Conservation (phyloP, 768 basidiomycete genomes). For the Mycena capillaripes region DNA sequence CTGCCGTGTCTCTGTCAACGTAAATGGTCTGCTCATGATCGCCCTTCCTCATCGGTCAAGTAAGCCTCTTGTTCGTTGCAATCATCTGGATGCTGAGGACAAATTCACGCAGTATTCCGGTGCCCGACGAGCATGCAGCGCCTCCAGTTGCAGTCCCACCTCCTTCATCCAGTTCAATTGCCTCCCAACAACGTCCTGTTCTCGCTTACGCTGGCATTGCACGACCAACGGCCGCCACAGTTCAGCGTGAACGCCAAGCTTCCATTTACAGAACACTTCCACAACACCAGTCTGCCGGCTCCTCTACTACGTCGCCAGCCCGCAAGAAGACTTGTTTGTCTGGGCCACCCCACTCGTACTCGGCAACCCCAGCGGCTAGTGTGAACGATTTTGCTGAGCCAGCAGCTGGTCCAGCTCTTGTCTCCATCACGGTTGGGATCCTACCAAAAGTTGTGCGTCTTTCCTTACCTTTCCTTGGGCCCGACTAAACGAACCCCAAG, state of each 20-base stretch:
- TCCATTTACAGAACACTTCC: neutral
- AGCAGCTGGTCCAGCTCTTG: neutral
- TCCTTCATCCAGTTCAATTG: neutral
- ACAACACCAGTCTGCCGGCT: neutral
- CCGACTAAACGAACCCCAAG: neutral
- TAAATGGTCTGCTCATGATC: neutral
- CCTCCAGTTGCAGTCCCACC: no score
- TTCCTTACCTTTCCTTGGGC: neutral
- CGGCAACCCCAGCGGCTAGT: neutral
- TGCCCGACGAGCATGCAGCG: neutral
- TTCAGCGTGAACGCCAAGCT: neutral
- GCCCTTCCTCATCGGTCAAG: no score
- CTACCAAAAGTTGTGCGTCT: constrained; percentile 1
- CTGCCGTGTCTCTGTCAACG: neutral
- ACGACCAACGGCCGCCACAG: neutral
- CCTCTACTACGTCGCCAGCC: no score
- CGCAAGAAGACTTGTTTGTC: neutral
- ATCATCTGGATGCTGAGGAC: no score
- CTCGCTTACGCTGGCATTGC: neutral
- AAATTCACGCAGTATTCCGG: neutral
- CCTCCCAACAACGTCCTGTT: neutral
- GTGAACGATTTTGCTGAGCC: neutral
- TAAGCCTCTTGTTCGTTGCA: neutral
- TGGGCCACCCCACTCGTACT: no score
- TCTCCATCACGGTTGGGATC: neutral